Evolutionary conservation across 176 grass and related monocot genomes (phyloP).

Genomic region (Areca catechu): DNA sequence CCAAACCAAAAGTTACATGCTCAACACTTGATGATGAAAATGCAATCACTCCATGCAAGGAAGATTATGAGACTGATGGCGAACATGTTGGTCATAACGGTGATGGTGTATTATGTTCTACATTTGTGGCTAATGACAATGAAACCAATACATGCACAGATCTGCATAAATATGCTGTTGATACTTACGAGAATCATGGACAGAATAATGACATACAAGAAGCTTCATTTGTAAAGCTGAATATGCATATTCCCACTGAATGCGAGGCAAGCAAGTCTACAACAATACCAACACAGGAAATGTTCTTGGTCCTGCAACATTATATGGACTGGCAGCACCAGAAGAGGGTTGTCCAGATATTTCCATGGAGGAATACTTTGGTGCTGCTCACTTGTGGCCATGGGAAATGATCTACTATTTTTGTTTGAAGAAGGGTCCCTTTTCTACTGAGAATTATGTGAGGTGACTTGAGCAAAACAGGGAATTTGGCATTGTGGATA

Average conservation of each 20-base stretch:
- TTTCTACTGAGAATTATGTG: slow-evolving; percentile 52
- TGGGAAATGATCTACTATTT: slow-evolving; percentile 49
- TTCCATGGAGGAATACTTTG: slow-evolving; percentile 35
- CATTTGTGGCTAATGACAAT: slow-evolving; percentile 7
- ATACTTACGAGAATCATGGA: slow-evolving; percentile 6
- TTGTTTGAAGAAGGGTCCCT: slow-evolving; percentile 39
- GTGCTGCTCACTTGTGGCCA: slow-evolving; percentile 49
- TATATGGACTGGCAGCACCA: slow-evolving; percentile 25
- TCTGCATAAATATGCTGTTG: slow-evolving; percentile 14
- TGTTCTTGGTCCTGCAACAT: slow-evolving; percentile 29
- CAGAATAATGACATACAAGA: slow-evolving; percentile 16
- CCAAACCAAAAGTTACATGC: slow-evolving; percentile 12
- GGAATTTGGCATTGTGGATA: slow-evolving; percentile 47
- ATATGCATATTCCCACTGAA: not conserved
- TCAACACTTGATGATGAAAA: slow-evolving; percentile 12
- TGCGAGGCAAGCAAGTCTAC: slow-evolving; percentile 22
- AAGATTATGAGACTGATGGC: slow-evolving; percentile 14
- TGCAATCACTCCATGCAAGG: slow-evolving; percentile 13
- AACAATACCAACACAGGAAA: slow-evolving; percentile 35
- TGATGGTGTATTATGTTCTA: not conserved
- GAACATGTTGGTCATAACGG: not conserved
- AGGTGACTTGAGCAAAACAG: slow-evolving; percentile 52
- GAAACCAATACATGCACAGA: slow-evolving; percentile 5
- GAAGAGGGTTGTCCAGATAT: slow-evolving; percentile 20
- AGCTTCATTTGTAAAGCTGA: slow-evolving; percentile 5